Conservation (phyloP, 192 early-diverging fungal species). For the Coemansia biformis region DNA sequence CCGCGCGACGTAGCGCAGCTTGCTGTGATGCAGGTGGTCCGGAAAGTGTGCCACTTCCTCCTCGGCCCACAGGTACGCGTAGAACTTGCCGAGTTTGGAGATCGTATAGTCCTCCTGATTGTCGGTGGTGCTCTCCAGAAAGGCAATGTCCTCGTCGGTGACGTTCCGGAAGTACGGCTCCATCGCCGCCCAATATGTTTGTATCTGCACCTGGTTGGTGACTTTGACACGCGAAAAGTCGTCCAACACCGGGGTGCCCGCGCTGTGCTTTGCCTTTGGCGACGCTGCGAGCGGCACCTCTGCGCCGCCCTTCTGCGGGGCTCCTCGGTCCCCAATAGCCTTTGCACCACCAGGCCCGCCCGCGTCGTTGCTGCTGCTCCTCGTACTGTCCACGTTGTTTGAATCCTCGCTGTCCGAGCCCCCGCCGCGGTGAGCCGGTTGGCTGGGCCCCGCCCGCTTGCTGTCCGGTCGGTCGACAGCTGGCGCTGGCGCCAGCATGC, state of each 20-base stretch:
- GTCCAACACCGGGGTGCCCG: constrained; percentile 49
- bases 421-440: constrained; percentile 1
- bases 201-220: constrained; percentile 80
- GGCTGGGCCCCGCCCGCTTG: constrained; percentile 22
- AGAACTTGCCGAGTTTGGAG: constrained; percentile 76
- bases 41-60: constrained; percentile 60
- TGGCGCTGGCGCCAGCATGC: constrained; percentile 1
- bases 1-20: constrained; percentile 26
- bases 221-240: constrained; percentile 64
- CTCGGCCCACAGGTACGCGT: constrained; percentile 62
- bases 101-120: constrained; percentile 67
- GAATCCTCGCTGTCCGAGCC: constrained; percentile 41
- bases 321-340: constrained; percentile 1
- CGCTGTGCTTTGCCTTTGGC: constrained; percentile 35
- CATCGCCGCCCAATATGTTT: constrained; percentile 71
- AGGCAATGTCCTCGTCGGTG: constrained; percentile 71
- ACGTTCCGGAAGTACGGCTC: constrained; percentile 82
- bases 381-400: constrained; percentile 8
- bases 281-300: constrained; percentile 6
- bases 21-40: constrained; percentile 35
- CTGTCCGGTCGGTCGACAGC: constrained; percentile 16
- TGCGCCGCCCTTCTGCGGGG: constrained; percentile 9
- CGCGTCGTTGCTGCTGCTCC: constrained; percentile 3
- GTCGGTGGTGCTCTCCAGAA: constrained; percentile 58
- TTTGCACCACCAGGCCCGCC: not conserved